phyloP scores from a whole-genome alignment of 2,329 filamentous ascomycete species.

The Aspergillus aculeatus region DNA sequence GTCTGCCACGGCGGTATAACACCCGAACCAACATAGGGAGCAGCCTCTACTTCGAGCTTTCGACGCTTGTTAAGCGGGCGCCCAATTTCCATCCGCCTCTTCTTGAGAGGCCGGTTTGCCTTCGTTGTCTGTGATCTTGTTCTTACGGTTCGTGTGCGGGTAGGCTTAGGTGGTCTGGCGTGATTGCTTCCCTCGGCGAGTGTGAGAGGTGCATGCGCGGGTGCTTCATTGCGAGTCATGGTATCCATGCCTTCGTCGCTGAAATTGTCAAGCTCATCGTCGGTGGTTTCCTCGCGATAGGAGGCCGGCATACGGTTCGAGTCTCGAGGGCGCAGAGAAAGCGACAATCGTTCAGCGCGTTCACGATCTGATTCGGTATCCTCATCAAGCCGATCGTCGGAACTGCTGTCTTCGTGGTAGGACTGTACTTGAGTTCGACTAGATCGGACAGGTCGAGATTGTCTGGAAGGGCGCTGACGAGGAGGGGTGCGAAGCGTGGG shows the following conservation, averaged over 20 bases:
- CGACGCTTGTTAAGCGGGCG: conserved; percentile 27
- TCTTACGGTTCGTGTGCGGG: conserved; percentile 19
- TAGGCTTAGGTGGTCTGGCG: conserved; percentile 9
- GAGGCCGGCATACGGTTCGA: conserved; percentile 26
- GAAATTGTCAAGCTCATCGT: conserved; percentile 24
- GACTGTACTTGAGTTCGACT: conserved; percentile 37
- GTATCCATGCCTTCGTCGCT: conserved; percentile 16
- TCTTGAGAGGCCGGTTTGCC: conserved; percentile 16
- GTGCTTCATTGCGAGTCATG: conserved; percentile 12
- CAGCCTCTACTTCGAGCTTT: conserved; percentile 21
- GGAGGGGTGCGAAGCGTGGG: conserved; percentile 22
- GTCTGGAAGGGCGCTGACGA: conserved; percentile 19
- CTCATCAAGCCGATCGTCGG: conserved; percentile 27
- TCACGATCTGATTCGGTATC: conserved; percentile 15
- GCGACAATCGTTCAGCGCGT: conserved; percentile 18
- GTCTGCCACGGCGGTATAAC: conserved; percentile 58
- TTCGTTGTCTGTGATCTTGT: conserved; percentile 22
- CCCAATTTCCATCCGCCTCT: conserved; percentile 20
- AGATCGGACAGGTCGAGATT: conserved; percentile 36
- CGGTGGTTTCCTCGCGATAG: conserved; percentile 38
- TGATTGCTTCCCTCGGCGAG: conserved; percentile 11
- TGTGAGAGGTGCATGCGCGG: conserved; percentile 7
- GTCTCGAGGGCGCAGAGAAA: conserved; percentile 33
- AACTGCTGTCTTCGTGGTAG: conserved; percentile 40
- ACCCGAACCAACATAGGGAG: conserved; percentile 24